These are phyloP conservation scores for Sporobolomyces phaffii DNA, from an alignment of 768 basidiomycete species.

Conservation along the genomic window DNA sequence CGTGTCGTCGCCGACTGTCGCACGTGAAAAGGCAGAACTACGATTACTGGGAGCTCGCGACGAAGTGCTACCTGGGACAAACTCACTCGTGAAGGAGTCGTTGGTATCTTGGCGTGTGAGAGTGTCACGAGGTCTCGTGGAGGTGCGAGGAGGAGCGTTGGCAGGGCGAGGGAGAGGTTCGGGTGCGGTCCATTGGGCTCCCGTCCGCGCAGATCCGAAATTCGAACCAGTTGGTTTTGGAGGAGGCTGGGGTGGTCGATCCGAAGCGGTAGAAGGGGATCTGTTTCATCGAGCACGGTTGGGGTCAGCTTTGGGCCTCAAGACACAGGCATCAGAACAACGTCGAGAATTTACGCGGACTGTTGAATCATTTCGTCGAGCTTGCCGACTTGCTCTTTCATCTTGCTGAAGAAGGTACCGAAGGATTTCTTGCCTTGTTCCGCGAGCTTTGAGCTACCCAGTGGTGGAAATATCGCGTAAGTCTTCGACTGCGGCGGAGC, in stretches of 20 bases:
- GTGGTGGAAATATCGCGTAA: not conserved
- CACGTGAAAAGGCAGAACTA: not conserved
- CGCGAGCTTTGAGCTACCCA: constrained; percentile 25
- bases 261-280: not conserved
- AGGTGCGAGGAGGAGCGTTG: constrained; percentile 2
- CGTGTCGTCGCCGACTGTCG: constrained; percentile 8
- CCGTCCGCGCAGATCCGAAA: not conserved
- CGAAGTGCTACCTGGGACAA: not conserved
- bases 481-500: too few relatives aligned
- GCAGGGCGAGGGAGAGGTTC: constrained; percentile 5
- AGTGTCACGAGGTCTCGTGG: not conserved
- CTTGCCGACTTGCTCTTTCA: constrained; percentile 28
- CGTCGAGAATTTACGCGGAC: constrained; percentile 6
- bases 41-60: not conserved
- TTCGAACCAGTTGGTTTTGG: not conserved
- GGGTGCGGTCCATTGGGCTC: not conserved
- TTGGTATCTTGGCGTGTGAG: constrained; percentile 5
- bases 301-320: not conserved
- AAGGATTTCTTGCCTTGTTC: constrained; percentile 32
- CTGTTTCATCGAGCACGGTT: not conserved
- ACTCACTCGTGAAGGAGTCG: constrained; percentile 10
- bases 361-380: constrained; percentile 22
- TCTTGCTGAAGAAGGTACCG: constrained; percentile 18
- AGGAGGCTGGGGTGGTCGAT: not conserved
- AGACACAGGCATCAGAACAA: too few relatives aligned